Base-by-base conservation (phyloP, 805 yeast genomes). In the Candida orba region DNA sequence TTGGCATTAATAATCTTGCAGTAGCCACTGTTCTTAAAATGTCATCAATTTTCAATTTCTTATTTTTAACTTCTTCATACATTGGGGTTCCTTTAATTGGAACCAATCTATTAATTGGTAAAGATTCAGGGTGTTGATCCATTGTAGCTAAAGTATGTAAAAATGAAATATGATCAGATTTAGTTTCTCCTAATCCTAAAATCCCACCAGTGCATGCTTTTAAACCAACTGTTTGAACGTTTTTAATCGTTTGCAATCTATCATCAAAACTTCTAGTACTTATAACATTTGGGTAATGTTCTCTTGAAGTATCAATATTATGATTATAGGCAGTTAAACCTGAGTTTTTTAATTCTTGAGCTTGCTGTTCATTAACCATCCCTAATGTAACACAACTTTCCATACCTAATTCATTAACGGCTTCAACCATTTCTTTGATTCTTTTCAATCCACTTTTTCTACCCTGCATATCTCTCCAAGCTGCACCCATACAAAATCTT, bases 391-490 rank as follows among this genome's bases (percentile, higher is more conserved):
- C 91, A 64, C 93, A 84, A 13, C 82, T 76, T 59, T 85, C 93
- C 77, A 85, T 67, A 0, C 81, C 79, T 59, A 84, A 60, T 22
- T 75, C 79, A 53, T 81, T 78, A 40, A 84, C 80, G 44, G 66
- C 72, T 25, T 66, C 58, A 30, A 84, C 79, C 90, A 84, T 84
- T 40, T 76, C 74, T 23, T 76, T 66, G 44, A 84, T 81, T 48
- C 68, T 75, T 46, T 71, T 75, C 48, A 84, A 57, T 1, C 83
- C 87, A 15, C 78, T 72, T 59, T 81, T 84, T 39, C 93, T 68
- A 15, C 93, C 91, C 39, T 68, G 67, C 93, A 84, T 84, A 48
- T 83, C 91, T 59, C 93, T 72, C 93, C 91, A 85, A 2, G 93
- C 93, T 10, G 91, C 87, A 38, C 93, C 93, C 79, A 84, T 75